Conservation (phyloP, 331 rosid genomes). For the Cucumis variabilis region DNA sequence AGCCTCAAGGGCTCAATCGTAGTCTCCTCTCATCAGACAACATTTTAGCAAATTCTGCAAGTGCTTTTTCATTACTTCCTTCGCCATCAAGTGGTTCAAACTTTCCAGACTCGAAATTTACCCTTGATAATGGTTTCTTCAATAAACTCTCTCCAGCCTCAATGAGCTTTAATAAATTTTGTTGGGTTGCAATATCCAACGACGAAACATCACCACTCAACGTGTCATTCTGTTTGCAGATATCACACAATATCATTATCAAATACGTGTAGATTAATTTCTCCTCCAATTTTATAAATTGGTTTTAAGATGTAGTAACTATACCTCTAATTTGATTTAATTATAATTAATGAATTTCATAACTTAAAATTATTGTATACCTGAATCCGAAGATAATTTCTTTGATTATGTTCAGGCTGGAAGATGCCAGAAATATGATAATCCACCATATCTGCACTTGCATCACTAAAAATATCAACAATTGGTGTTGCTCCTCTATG, state of each 20-base stretch:
- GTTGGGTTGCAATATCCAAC: neutral
- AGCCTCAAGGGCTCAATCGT: neutral
- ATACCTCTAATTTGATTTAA: no score
- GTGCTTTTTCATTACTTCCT: constrained; percentile 14
- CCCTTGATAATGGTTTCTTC: constrained; percentile 24
- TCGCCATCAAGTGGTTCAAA: neutral
- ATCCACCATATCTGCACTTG: neutral
- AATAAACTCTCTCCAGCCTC: neutral
- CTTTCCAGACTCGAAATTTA: constrained; percentile 23
- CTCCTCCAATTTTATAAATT: no score
- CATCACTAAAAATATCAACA: constrained; percentile 24
- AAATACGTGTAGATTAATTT: no score
- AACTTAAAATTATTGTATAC: neutral
- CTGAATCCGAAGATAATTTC: constrained; percentile 9
- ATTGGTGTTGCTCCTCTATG: constrained; percentile 37
- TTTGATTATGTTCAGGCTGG: neutral
- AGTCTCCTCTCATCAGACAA: neutral
- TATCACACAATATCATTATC: neutral
- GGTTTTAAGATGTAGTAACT: no score
- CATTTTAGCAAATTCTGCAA: neutral
- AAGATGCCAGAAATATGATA: neutral
- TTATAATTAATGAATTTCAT: no score
- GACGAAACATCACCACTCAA: constrained; percentile 13
- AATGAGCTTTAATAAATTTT: neutral
- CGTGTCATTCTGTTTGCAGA: neutral